phyloP scores from a whole-genome alignment of 371 early-diverging fungal species.

The Mortierella sp. region DNA sequence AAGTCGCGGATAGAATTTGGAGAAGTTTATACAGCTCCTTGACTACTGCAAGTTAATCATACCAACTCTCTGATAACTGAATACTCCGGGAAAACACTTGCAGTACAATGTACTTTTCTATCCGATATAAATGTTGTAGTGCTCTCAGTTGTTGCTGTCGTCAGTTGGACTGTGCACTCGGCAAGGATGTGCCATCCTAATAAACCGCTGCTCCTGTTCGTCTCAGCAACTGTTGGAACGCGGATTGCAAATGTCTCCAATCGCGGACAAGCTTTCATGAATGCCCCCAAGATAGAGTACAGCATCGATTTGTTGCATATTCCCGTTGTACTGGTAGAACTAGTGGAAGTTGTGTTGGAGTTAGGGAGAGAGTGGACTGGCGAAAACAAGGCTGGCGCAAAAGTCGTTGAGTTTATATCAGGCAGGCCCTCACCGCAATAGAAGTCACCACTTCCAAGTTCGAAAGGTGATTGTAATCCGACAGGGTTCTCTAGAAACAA shows the following conservation, averaged over 20 bases:
- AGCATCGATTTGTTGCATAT: neutral
- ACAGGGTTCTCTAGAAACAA: neutral
- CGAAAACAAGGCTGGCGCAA: neutral
- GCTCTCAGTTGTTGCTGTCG: too few relatives aligned
- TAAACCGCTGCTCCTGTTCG: too few relatives aligned
- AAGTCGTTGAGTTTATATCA: neutral
- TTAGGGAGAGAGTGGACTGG: neutral
- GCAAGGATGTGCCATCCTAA: too few relatives aligned
- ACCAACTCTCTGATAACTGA: too few relatives aligned
- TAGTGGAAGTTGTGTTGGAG: neutral
- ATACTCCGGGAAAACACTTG: too few relatives aligned
- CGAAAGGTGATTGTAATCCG: neutral
- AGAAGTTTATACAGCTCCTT: too few relatives aligned
- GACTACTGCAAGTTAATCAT: too few relatives aligned
- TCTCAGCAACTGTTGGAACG: neutral
- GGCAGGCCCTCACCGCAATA: neutral
- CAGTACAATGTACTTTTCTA: too few relatives aligned
- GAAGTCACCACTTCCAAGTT: neutral
- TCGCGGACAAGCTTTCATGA: conserved; percentile 22
- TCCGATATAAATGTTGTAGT: too few relatives aligned
- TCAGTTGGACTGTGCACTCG: too few relatives aligned
- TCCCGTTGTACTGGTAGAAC: neutral
- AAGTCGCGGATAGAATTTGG: too few relatives aligned
- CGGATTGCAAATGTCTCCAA: conserved; percentile 5
- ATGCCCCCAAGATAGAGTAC: conserved; percentile 7